Evolutionary conservation across 441 rosid species (phyloP), one percentile per base, ranked within the genome.

Genomic region (Brassica balearica): DNA sequence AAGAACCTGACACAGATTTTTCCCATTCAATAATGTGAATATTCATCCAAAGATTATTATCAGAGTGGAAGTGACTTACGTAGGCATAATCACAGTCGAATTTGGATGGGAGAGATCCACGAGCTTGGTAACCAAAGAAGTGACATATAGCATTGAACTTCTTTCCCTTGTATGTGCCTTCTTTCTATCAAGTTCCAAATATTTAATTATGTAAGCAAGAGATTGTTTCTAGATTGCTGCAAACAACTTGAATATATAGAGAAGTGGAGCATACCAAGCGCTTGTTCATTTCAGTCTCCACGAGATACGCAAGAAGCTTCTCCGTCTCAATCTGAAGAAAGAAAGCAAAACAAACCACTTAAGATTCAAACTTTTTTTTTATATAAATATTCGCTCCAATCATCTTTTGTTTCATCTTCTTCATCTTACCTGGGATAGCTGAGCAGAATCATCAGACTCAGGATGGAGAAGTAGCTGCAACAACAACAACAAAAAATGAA

Each of bases 401-500:
- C 10, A n/a, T n/a, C 10, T 67, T 61, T 1, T 36, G 5, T 2
- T 32, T 9, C 38, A 23, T 60, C 29, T 65, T 73, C 66, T 67
- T 68, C 27, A 25, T 25, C 38, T 74, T 84, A 96, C 99, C 97
- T 96, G 99, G 74, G 99, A 96, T 84, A 96, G 76, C 88, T 94
- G 99, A 20, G 99, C 99, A 64, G 99, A 94, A 84, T 96, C 97
- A 87, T 96, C 98, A 71, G 98, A 96, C 85, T 94, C 99, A 8
- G 98, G 98, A 76, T 75, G 81, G 68, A 96, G 99, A 79, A 96
- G 98, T 60, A 96, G 85, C 99, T 96, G 93, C 15, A 76, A 58
- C 73, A 85, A 68, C 10, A 79, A 17, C 19, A 17, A 17, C n/a
- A n/a, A 73, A 83, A 9, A 77, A 77, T 59, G 25, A 64, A 67